Conservation (phyloP, 2,329 filamentous ascomycete species). For the Aspergillus pseudotamarii region DNA sequence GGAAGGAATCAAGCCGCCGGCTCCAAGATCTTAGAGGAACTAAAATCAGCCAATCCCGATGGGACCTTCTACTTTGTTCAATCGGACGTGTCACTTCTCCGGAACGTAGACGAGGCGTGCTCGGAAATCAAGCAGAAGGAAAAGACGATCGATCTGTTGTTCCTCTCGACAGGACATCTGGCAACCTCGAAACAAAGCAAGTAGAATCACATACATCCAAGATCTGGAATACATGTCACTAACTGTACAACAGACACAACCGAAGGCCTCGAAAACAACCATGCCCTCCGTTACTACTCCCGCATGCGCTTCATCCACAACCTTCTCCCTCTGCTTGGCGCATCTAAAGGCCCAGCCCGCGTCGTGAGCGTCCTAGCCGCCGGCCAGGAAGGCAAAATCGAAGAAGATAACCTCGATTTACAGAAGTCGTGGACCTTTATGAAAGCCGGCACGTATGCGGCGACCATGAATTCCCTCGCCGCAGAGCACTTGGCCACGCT, state of each 20-base stretch:
- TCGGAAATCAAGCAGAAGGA: constrained; percentile 55
- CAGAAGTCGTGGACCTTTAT: constrained; percentile 14
- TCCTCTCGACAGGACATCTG: constrained; percentile 52
- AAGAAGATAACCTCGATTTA: constrained; percentile 53
- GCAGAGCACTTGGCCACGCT: constrained; percentile 51
- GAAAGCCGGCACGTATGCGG: constrained; percentile 49
- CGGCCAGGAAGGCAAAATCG: constrained; percentile 55
- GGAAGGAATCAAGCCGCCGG: constrained; percentile 45
- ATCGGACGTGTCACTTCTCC: constrained; percentile 45
- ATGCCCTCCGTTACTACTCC: constrained; percentile 59
- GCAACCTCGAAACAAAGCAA: constrained; percentile 35
- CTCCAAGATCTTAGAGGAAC: constrained; percentile 47
- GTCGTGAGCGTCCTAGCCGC: constrained; percentile 59
- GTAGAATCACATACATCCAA: too few species aligned
- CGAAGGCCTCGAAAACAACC: constrained; percentile 59
- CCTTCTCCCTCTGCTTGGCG: constrained; percentile 58
- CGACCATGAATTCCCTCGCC: constrained; percentile 49
- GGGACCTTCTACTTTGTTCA: constrained; percentile 20
- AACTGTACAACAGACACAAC: constrained; percentile 49
- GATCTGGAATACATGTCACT: not conserved
- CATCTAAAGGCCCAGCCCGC: constrained; percentile 52
- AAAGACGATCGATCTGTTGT: constrained; percentile 57
- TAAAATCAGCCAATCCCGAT: constrained; percentile 45
- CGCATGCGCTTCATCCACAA: constrained; percentile 61
- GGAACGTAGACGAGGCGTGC: constrained; percentile 54